These are phyloP conservation scores for Podila minutissima DNA, from an alignment of 192 early-diverging fungal species.

Conservation along the genomic window DNA sequence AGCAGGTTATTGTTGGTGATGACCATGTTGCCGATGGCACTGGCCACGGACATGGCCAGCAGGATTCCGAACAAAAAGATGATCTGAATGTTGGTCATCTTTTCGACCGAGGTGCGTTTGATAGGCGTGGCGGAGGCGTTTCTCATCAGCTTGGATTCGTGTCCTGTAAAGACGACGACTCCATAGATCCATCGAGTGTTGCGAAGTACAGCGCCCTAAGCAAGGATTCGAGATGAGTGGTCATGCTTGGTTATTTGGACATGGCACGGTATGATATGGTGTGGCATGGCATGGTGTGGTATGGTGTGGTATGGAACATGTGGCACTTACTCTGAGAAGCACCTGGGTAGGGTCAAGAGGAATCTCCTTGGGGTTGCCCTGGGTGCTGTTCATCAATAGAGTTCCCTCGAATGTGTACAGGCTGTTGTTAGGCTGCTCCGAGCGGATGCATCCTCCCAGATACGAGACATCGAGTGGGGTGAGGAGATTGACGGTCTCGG, in stretches of 20 bases:
- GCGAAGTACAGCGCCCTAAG: conserved; percentile 85
- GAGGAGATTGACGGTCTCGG: conserved; percentile 81
- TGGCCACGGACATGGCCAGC: conserved; percentile 83
- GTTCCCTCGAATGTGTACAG: conserved; percentile 95
- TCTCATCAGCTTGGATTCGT: conserved; percentile 97
- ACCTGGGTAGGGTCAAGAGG: conserved; percentile 94
- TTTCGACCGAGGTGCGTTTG: conserved; percentile 92
- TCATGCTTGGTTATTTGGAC: not conserved
- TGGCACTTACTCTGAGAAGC: conserved; percentile 71
- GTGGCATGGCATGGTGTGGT: not conserved
- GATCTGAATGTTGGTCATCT: conserved; percentile 93
- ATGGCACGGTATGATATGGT: not conserved
- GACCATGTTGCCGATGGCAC: conserved; percentile 84
- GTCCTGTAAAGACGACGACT: conserved; percentile 93
- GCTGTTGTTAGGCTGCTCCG: conserved; percentile 94
- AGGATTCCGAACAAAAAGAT: conserved; percentile 92
- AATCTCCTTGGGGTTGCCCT: conserved; percentile 68
- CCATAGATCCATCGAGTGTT: conserved; percentile 97
- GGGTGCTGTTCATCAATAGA: conserved; percentile 63
- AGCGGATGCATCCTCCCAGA: conserved; percentile 80
- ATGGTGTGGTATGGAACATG: too few species aligned
- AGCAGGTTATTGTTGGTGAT: conserved; percentile 54
- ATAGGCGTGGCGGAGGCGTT: conserved; percentile 92
- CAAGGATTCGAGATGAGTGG: not conserved
- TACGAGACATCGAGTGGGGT: conserved; percentile 74